These are phyloP conservation scores for Amniculicola lignicola DNA, from an alignment of 495 filamentous ascomycete genomes.

Conservation along the genomic window DNA sequence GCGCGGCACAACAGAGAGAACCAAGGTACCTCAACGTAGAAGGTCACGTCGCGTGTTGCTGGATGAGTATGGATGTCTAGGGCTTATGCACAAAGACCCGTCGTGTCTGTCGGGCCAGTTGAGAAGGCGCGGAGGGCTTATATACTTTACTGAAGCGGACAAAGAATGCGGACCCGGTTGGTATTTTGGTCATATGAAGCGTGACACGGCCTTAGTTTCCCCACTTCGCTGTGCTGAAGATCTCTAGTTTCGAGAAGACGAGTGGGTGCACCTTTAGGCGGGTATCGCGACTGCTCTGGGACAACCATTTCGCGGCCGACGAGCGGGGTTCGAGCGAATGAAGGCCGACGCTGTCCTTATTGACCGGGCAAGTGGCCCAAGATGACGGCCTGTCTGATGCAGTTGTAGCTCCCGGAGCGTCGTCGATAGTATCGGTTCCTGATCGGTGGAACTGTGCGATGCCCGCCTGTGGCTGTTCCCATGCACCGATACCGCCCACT, in stretches of 20 bases:
- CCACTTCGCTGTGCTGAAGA: constrained; percentile 21
- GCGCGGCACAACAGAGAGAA: neutral
- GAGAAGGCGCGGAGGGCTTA: neutral
- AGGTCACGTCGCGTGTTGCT: constrained; percentile 12
- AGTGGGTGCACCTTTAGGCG: constrained; percentile 6
- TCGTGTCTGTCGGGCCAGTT: neutral
- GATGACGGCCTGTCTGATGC: no score
- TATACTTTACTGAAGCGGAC: constrained; percentile 11
- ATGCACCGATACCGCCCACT: constrained; percentile 9
- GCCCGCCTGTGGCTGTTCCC: neutral
- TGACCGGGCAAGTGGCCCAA: no score
- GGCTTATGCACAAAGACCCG: constrained; percentile 4
- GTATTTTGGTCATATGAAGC: constrained; percentile 17
- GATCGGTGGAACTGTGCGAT: neutral
- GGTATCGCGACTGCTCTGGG: constrained; percentile 21
- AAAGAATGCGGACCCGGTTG: neutral
- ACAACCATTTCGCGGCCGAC: constrained; percentile 2
- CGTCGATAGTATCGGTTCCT: constrained; percentile 9
- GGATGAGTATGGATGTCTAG: neutral
- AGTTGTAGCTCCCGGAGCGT: neutral
- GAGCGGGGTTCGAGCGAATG: constrained; percentile 33
- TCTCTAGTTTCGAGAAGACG: neutral
- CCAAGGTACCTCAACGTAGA: constrained; percentile 10
- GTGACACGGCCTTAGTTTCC: constrained; percentile 27
- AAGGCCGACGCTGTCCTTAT: neutral